Evolutionary conservation across 306 rosid genomes (phyloP), one percentile per base, ranked within the genome.

Genomic region (Sesbania bispinosa): DNA sequence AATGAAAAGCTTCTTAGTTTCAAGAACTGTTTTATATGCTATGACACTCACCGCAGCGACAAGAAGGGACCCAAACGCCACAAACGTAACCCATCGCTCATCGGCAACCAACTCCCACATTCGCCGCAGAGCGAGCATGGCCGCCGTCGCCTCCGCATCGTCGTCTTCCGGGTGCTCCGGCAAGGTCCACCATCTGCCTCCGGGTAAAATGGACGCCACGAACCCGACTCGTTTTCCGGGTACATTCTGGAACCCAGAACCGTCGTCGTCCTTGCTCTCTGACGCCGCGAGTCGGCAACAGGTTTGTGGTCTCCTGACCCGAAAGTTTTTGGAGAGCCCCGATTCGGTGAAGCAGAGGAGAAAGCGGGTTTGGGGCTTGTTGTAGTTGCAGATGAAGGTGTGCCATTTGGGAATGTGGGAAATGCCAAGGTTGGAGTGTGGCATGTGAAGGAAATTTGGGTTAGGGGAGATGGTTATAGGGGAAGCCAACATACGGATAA

Each of bases 71-170:
- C 69, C 88, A 43, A 80, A 67, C 2, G 88, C 90, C 33, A 78
- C 75, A 54, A 85, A 64, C 11, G 76, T 27, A 43, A 78, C 57
- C 88, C 82, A 76, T 64, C 63, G 73, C 73, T 85, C 76, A 21
- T 61, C 83, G 27, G 82, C 80, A 61, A 89, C 71, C 72, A 89
- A 53, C 16, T 75, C 71, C 93, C 93, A 89, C 80, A 87, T 75
- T 21, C 84, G 87, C 30, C 82, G 74, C 71, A 89, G 78, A 67
- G 87, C 88, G 8, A 73, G 32, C 51, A 77, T 3, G 5, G 62
- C 83, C 41, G 75, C 71, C n/a, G 57, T 32, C 5, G 79, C 86
- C 51, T 81, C 76, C 47, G 74, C 39, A 39, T 32, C 67, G 32
- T 77, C 67, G 32, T 77, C 66, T 48, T 75, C 71, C 55, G 55